Evolutionary conservation across 2,329 filamentous ascomycete genomes (phyloP), one percentile per base, ranked within the genome.

Genomic region (Aschersonia sp.): DNA sequence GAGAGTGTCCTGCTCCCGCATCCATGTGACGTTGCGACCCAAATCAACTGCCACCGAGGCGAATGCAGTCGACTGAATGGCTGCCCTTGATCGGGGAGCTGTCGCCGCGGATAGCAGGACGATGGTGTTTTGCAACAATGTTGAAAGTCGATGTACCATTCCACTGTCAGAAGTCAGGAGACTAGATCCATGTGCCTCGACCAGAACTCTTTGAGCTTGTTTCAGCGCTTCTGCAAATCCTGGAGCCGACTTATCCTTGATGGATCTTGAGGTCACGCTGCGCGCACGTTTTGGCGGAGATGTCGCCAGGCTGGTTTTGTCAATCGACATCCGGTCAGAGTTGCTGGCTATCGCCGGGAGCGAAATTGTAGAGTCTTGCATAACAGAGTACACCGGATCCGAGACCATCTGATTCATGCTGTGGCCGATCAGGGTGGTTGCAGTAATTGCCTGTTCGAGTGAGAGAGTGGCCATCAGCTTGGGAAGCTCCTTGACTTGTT

Each of bases 291-390:
- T 56, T n/a, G 57, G 54, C 45, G 68, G 67, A 10, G 66, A 60
- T 47, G 67, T 66, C 5, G 54, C 53, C 4, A 62, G 49, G 2
- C 65, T 65, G 29, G 59, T 52, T 32, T 63, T 61, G 42, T 70
- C 65, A 9, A 61, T 55, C 31, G 56, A 53, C n/a, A 50, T 52
- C 50, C 66, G 67, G 35, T 73, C 73, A 30, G 65, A 56, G 31
- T 64, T 60, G 52, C 62, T 58, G 30, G 67, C 66, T 39, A 90
- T 70, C 0, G 86, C 81, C 1, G 89, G 87, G 50, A 90, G 83
- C 0, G 88, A 94, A 30, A 95, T 81, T 0, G 88, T 95, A 0
- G 92, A 95, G 57, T 98, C 92, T 43, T 90, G 86, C 12, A 97
- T 75, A 8, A 90, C 84, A 14, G 87, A 94, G 62, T 90, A 94